These are phyloP conservation scores for Helicocarpus griseus DNA, from an alignment of 2,329 filamentous ascomycete species.

Conservation along the genomic window DNA sequence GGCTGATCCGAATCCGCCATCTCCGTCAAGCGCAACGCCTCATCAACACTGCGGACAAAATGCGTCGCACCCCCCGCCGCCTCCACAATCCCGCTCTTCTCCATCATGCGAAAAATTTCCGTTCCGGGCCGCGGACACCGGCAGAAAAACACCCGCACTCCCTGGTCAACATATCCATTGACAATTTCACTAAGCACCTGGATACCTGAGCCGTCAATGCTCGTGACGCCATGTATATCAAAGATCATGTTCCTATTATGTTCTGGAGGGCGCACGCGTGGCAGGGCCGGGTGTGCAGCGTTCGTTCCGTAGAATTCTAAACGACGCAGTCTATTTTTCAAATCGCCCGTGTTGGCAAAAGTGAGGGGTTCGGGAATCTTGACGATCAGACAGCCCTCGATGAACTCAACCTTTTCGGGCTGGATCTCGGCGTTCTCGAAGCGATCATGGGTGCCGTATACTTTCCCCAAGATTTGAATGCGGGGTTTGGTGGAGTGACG, in stretches of 20 bases:
- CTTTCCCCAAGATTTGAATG: slow-evolving; percentile 89
- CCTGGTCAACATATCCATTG: slow-evolving; percentile 62
- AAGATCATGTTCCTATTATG: slow-evolving; percentile 91
- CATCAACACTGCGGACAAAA: slow-evolving; percentile 74
- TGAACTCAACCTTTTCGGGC: slow-evolving; percentile 67
- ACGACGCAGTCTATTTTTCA: slow-evolving; percentile 72
- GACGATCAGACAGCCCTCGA: slow-evolving; percentile 87
- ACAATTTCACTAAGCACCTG: slow-evolving; percentile 92
- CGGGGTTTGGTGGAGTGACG: slow-evolving; percentile 82
- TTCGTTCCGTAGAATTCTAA: slow-evolving; percentile 86
- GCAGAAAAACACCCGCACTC: slow-evolving; percentile 52
- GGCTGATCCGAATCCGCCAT: slow-evolving; percentile 43
- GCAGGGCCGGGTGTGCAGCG: slow-evolving; percentile 75
- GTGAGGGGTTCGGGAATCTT: slow-evolving; percentile 96
- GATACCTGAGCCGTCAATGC: slow-evolving; percentile 83
- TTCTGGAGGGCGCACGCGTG: slow-evolving; percentile 64
- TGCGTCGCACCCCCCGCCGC: slow-evolving; percentile 66
- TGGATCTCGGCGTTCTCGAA: slow-evolving; percentile 78
- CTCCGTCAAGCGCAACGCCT: slow-evolving; percentile 75
- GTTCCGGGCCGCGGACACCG: slow-evolving; percentile 41
- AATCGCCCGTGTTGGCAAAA: slow-evolving; percentile 89
- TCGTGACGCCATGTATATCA: slow-evolving; percentile 94
- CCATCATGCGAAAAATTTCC: slow-evolving; percentile 62
- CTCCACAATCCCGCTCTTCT: slow-evolving; percentile 73
- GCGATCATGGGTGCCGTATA: slow-evolving; percentile 63